These are phyloP conservation scores for Alternaria conjuncta DNA, from an alignment of 2,329 filamentous ascomycete species.

Conservation along the genomic window DNA sequence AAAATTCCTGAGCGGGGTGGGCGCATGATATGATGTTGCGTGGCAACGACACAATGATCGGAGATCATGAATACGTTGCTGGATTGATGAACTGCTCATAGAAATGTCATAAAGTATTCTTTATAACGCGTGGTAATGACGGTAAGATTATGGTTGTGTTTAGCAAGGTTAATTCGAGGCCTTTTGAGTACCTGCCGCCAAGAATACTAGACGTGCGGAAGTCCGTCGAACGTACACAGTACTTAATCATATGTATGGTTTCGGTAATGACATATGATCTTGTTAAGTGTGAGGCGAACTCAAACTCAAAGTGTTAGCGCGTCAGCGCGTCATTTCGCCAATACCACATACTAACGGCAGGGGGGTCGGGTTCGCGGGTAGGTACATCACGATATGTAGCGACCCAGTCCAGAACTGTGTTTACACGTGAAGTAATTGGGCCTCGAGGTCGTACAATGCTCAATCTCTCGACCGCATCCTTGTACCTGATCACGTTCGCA, in stretches of 20 bases:
- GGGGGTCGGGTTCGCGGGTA: slow-evolving; percentile 1
- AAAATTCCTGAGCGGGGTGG: neutral
- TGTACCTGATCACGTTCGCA: slow-evolving; percentile 1
- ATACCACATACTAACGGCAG: neutral
- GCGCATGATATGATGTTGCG: neutral
- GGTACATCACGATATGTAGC: neutral
- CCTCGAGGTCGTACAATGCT: neutral
- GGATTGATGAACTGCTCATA: neutral
- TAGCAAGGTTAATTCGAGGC: neutral
- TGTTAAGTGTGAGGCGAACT: neutral
- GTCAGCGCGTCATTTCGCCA: neutral
- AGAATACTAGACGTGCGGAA: neutral
- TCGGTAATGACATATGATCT: neutral
- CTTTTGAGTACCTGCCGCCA: too few species aligned
- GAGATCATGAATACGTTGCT: neutral
- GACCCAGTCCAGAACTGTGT: neutral
- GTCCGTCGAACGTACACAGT: neutral
- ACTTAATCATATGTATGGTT: neutral
- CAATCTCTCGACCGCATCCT: neutral
- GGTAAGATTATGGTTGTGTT: neutral
- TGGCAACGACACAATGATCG: neutral
- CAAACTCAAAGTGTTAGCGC: neutral
- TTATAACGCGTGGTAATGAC: neutral
- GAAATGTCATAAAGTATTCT: neutral
- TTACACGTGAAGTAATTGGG: neutral